A percentile compares a stretch with the other conserved stretches of the same genome.
phyloP scores from a whole-genome alignment of 1,284 basidiomycete species.

The Naganishia albida region DNA sequence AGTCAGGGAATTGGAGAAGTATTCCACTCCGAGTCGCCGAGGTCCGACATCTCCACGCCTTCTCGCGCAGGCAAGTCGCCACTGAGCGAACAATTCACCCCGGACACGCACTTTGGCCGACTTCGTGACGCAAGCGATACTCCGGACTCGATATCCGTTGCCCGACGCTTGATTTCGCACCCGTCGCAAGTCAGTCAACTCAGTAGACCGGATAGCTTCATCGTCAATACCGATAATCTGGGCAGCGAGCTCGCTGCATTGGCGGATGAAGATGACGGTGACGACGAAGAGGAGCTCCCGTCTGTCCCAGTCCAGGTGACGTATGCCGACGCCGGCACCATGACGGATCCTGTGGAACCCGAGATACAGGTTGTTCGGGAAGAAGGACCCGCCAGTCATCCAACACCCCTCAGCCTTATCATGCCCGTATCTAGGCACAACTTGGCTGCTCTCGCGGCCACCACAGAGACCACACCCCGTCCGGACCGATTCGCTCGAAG shows the following conservation, averaged over 20 bases:
- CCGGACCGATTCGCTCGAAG: slow-evolving; percentile 38
- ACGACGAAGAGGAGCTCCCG: slow-evolving; percentile 6
- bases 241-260: slow-evolving; percentile 45
- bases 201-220: slow-evolving; percentile 32
- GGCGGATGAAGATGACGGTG: slow-evolving; percentile 34
- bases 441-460: slow-evolving; percentile 43
- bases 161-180: slow-evolving; percentile 18
- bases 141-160: slow-evolving; percentile 18
- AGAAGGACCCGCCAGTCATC: neutral
- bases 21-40: slow-evolving; percentile 8
- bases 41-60: slow-evolving; percentile 17
- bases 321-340: slow-evolving; percentile 41
- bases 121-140: slow-evolving; percentile 10
- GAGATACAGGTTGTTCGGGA: neutral
- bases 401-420: slow-evolving; percentile 27
- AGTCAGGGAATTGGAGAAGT: neutral
- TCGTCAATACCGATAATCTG: slow-evolving; percentile 38
- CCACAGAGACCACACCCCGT: slow-evolving; percentile 40
- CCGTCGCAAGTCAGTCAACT: slow-evolving; percentile 11
- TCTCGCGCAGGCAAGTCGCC: slow-evolving; percentile 11
- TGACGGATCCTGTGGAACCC: slow-evolving; percentile 43
- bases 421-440: slow-evolving; percentile 37
- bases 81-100: slow-evolving; percentile 14
- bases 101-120: neutral
- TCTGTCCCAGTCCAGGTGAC: slow-evolving; percentile 6